Percentiles rank a stretch among this genome's conserved stretches.
Evolutionary conservation across 176 grass and related monocot species (phyloP).

Genomic region (Calamus simplicifolius): DNA sequence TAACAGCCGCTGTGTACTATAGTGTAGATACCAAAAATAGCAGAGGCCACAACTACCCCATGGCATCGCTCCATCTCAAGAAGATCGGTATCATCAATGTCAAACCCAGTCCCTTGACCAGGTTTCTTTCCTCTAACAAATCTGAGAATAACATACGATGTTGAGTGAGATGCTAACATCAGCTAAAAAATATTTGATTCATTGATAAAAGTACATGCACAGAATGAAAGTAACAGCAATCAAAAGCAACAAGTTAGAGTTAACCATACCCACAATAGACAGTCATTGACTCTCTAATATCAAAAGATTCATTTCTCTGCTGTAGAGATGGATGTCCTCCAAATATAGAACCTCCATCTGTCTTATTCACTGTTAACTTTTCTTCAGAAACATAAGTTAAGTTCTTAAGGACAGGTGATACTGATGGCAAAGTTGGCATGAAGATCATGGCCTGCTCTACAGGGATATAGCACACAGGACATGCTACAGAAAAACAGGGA

Average conservation of each 20-base stretch:
- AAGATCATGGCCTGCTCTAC: constrained; percentile 59
- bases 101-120: constrained; percentile 74
- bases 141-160: constrained; percentile 38
- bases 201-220: background rate
- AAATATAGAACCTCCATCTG: constrained; percentile 60
- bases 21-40: constrained; percentile 82
- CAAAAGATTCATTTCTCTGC: constrained; percentile 64
- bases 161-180: constrained; percentile 20
- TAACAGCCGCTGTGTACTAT: no score
- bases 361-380: constrained; percentile 40
- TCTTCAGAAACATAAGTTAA: constrained; percentile 8
- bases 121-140: constrained; percentile 86
- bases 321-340: constrained; percentile 83
- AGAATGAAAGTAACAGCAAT: constrained; percentile 11
- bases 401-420: constrained; percentile 61
- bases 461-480: constrained; percentile 86
- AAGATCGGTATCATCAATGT: constrained; percentile 87
- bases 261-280: constrained; percentile 81
- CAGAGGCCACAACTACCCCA: constrained; percentile 74
- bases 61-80: constrained; percentile 74
- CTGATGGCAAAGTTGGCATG: constrained; percentile 46
- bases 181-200: constrained; percentile 16
- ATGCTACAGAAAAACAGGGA: constrained; percentile 60
- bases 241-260: constrained; percentile 1
- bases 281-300: constrained; percentile 79